A percentile compares a stretch with the other conserved stretches of the same genome.
Conservation (phyloP, 2,329 filamentous ascomycete genomes). For the Didymella pinodella region DNA sequence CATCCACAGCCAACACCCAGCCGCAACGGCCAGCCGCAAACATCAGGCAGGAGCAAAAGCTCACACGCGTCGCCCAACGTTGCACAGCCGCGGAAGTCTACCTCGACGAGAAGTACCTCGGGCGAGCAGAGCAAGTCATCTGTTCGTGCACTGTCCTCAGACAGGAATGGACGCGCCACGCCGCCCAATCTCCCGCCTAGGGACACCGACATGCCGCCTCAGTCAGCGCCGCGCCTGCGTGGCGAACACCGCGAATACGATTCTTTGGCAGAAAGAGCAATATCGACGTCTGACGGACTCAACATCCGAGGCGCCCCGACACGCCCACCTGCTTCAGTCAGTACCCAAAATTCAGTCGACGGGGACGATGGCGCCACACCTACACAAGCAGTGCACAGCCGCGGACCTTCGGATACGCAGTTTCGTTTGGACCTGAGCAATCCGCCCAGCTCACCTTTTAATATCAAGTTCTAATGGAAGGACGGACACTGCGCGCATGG, state of each 20-base stretch:
- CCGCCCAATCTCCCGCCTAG: conserved; percentile 37
- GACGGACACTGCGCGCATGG: conserved; percentile 28
- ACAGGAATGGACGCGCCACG: conserved; percentile 45
- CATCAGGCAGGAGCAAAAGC: conserved; percentile 37
- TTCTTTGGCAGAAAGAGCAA: conserved; percentile 39
- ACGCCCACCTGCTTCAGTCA: conserved; percentile 38
- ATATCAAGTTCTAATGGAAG: conserved; percentile 47
- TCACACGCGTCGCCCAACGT: conserved; percentile 37
- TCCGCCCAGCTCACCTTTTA: conserved; percentile 49
- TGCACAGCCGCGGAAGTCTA: conserved; percentile 37
- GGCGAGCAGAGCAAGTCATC: conserved; percentile 41
- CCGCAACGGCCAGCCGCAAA: conserved; percentile 39
- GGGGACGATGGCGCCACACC: conserved; percentile 45
- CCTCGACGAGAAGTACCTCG: conserved; percentile 42
- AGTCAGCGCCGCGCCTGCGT: conserved; percentile 30
- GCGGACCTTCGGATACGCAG: conserved; percentile 42
- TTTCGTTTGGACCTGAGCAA: conserved; percentile 48
- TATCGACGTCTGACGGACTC: conserved; percentile 41
- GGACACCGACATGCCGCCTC: conserved; percentile 14
- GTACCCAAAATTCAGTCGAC: conserved; percentile 36
- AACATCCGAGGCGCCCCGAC: conserved; percentile 32
- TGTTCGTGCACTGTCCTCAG: conserved; percentile 41
- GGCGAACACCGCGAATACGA: conserved; percentile 36
- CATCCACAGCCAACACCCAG: conserved; percentile 30
- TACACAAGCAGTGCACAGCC: conserved; percentile 45